Conservation (phyloP, 768 basidiomycete species). For the Lanmaoa pseudosensibilis region DNA sequence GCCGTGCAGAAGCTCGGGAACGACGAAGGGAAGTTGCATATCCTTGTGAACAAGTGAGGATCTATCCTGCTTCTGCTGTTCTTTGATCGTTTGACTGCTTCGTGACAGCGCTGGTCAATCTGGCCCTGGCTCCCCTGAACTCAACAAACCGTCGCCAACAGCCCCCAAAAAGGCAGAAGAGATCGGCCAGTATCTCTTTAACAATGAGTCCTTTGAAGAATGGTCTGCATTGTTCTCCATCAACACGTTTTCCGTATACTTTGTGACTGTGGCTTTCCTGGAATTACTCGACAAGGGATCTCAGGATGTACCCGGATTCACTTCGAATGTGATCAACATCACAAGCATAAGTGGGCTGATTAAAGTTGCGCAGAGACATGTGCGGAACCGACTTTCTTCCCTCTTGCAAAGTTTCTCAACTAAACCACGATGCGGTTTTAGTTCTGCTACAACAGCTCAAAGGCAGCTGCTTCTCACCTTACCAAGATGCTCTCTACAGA, state of each 20-base stretch:
- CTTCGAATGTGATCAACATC: slow-evolving; percentile 71
- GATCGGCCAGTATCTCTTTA: slow-evolving; percentile 67
- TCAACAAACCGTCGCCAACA: slow-evolving; percentile 54
- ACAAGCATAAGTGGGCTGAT: slow-evolving; percentile 74
- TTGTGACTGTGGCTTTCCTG: slow-evolving; percentile 73
- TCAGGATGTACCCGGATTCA: slow-evolving; percentile 54
- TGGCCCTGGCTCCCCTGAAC: slow-evolving; percentile 61
- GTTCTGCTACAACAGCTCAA: slow-evolving; percentile 83
- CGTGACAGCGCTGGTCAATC: slow-evolving; percentile 65
- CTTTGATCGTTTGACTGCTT: not conserved
- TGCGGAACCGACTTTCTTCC: slow-evolving; percentile 37
- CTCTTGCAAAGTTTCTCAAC: not conserved
- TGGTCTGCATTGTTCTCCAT: slow-evolving; percentile 65
- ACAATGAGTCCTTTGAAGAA: slow-evolving; percentile 58
- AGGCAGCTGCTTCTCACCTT: slow-evolving; percentile 76
- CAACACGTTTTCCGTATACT: slow-evolving; percentile 78
- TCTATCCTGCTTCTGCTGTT: not conserved
- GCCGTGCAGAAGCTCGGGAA: slow-evolving; percentile 42
- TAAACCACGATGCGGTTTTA: slow-evolving; percentile 27
- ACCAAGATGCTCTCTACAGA: slow-evolving; percentile 77
- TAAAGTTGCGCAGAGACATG: slow-evolving; percentile 75
- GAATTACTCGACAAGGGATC: slow-evolving; percentile 74
- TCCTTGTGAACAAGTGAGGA: slow-evolving; percentile 79
- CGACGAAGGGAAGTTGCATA: slow-evolving; percentile 67
- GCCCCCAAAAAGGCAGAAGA: slow-evolving; percentile 64